Evolutionary conservation across 139 green algal species (phyloP).

Genomic region (Chlorokybus atmophyticus): DNA sequence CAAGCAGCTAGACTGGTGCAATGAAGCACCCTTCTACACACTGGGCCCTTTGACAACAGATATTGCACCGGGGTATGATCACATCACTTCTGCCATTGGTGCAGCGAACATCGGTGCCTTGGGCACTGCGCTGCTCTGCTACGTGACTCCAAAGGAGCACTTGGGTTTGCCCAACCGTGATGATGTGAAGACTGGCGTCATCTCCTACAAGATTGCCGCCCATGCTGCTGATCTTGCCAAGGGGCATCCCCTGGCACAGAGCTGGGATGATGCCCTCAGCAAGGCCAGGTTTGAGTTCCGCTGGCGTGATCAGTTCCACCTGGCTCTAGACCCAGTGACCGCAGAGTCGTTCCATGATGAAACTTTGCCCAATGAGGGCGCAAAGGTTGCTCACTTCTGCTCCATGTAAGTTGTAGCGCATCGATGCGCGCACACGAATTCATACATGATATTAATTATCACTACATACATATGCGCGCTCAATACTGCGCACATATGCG

Average conservation of each 20-base stretch:
- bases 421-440: too few species aligned
- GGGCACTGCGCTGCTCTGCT: constrained; percentile 88
- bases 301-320: constrained; percentile 90
- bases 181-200: constrained; percentile 79
- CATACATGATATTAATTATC: too few species aligned
- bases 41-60: constrained; percentile 89
- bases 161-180: constrained; percentile 81
- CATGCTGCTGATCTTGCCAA: constrained; percentile 92
- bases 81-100: constrained; percentile 93
- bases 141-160: constrained; percentile 97
- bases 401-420: too few species aligned
- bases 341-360: constrained; percentile 34
- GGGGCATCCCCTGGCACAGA: constrained; percentile 63
- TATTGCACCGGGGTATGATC: constrained; percentile 90
- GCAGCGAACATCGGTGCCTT: constrained; percentile 80
- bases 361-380: constrained; percentile 30
- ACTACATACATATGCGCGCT: too few species aligned
- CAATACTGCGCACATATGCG: too few species aligned
- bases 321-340: constrained; percentile 69
- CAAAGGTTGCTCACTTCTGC: constrained; percentile 40
- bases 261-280: constrained; percentile 73
- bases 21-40: constrained; percentile 94
- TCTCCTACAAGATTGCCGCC: constrained; percentile 95
- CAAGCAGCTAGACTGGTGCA: constrained; percentile 73
- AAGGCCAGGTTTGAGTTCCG: constrained; percentile 93